Percentiles rank a stretch among this genome's conserved stretches.
Conservation (phyloP, 345 rosid genomes). For the Dovyalis caffra region DNA sequence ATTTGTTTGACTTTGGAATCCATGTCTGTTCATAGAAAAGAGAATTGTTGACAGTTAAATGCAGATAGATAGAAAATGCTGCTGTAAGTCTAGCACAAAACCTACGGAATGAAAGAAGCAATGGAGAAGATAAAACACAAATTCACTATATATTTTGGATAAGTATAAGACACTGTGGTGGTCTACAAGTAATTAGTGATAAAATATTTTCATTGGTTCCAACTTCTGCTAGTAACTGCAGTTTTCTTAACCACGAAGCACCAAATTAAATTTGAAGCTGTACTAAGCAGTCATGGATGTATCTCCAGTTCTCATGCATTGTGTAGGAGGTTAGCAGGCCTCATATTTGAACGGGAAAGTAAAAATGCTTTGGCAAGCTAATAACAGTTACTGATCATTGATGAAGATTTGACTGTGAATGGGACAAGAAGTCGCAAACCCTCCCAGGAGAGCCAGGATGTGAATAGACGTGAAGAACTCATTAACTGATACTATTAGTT, state of each 20-base stretch:
- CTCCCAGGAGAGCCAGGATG: neutral
- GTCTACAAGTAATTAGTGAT: neutral
- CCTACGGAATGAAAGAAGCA: no score
- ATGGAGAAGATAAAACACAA: neutral
- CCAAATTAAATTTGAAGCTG: neutral
- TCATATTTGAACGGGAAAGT: neutral
- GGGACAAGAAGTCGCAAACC: neutral
- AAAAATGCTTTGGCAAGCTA: neutral
- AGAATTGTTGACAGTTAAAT: neutral
- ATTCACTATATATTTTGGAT: neutral
- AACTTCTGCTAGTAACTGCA: neutral
- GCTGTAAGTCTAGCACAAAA: neutral
- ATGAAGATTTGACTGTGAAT: neutral
- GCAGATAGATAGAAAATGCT: neutral
- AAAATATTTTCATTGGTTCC: neutral
- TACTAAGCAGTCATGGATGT: neutral
- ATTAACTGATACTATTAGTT: neutral
- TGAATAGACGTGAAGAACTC: neutral
- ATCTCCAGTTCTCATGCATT: neutral
- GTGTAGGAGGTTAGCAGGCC: neutral
- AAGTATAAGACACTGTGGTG: neutral
- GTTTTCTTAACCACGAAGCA: neutral
- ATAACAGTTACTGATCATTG: neutral
- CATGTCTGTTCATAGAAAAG: constrained; percentile 66
- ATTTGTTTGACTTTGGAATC: constrained; percentile 89